Percentiles rank a stretch among this genome's conserved stretches.
phyloP scores from a whole-genome alignment of 2,329 filamentous ascomycete genomes.

The Diaporthe caulivora region DNA sequence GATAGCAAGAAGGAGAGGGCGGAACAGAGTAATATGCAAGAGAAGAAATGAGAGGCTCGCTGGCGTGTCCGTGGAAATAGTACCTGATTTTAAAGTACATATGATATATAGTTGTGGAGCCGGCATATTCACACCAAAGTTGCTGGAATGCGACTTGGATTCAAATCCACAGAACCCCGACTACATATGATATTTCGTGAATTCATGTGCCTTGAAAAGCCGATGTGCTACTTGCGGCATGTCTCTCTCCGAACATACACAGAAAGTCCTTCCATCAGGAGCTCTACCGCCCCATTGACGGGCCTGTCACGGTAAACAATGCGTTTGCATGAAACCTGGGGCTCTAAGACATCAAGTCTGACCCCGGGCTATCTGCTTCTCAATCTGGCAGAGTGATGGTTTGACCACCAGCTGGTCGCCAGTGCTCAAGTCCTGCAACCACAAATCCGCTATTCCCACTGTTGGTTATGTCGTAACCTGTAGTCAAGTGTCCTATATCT shows the following conservation, averaged over 20 bases:
- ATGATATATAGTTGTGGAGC: conserved; percentile 4
- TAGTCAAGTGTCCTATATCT: too few relatives aligned
- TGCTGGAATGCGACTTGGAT: neutral
- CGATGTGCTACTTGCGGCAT: neutral
- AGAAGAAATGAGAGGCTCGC: conserved; percentile 19
- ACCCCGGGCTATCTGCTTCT: too few relatives aligned
- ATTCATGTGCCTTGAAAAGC: neutral
- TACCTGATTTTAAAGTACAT: neutral
- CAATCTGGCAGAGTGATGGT: too few relatives aligned
- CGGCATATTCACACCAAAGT: neutral
- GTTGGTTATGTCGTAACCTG: too few relatives aligned
- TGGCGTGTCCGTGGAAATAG: conserved; percentile 23
- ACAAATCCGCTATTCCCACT: too few relatives aligned
- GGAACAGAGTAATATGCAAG: neutral
- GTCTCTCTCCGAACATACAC: neutral
- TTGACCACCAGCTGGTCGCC: too few relatives aligned
- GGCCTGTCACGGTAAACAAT: too few relatives aligned
- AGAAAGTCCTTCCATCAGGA: neutral
- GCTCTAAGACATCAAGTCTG: too few relatives aligned
- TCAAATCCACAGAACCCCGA: neutral
- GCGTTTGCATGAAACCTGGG: too few relatives aligned
- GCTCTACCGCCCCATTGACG: too few relatives aligned
- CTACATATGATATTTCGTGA: neutral
- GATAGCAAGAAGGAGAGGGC: conserved; percentile 15
- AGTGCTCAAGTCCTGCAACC: too few relatives aligned